A percentile compares a stretch with the other conserved stretches of the same genome.
Conservation (phyloP, 1,139 yeast species). For the Meyerozyma athensensis region DNA sequence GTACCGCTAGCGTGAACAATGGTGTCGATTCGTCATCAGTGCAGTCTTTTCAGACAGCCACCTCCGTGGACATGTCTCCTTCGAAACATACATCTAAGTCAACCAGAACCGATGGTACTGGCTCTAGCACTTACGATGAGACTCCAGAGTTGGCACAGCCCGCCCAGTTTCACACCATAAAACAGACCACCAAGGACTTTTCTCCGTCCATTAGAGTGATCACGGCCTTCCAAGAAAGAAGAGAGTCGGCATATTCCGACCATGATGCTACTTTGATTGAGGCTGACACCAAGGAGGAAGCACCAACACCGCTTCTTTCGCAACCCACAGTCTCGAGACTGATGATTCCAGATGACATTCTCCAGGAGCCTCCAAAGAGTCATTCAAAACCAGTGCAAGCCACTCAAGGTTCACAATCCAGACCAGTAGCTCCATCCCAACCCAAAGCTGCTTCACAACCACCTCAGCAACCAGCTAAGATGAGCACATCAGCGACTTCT, state of each 20-base stretch:
- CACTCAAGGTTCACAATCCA: background rate
- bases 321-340: background rate
- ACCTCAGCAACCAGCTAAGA: background rate
- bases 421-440: background rate
- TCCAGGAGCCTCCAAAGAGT: background rate
- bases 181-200: conserved; percentile 9
- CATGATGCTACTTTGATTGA: conserved; percentile 5
- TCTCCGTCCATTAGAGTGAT: conserved; percentile 5
- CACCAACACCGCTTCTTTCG: background rate
- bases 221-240: conserved; percentile 6
- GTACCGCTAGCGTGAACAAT: background rate
- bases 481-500: background rate
- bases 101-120: conserved; percentile 6
- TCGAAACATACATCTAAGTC: conserved; percentile 1
- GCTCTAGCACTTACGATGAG: conserved; percentile 17
- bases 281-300: background rate
- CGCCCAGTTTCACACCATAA: conserved; percentile 19
- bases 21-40: conserved; percentile 2
- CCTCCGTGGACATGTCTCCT: conserved; percentile 2
- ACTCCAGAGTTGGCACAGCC: conserved; percentile 25
- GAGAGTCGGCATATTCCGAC: conserved; percentile 6
- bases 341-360: conserved; percentile 2
- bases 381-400: too few species aligned
- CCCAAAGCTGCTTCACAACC: background rate
- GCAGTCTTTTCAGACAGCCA: background rate